Percentiles rank a stretch among this genome's conserved stretches.
These are phyloP conservation scores for Soucietia sequanensis DNA, from an alignment of 805 yeast species.

Conservation along the genomic window DNA sequence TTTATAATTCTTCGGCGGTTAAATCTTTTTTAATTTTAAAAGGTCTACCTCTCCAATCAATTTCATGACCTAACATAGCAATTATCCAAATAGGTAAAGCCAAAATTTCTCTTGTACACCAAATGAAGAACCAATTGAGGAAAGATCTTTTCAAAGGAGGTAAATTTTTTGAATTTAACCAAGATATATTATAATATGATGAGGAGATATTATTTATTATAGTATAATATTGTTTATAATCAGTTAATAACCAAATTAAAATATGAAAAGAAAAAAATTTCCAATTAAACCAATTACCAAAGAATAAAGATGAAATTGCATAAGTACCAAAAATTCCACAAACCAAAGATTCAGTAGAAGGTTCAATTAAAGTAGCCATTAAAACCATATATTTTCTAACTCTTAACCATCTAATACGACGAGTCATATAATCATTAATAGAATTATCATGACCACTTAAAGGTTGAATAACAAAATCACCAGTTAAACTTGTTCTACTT, in stretches of 20 bases:
- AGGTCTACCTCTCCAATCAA: slow-evolving; percentile 78
- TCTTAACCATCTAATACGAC: slow-evolving; percentile 83
- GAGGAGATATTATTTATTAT: slow-evolving; percentile 31
- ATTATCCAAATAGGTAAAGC: slow-evolving; percentile 83
- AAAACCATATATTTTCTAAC: slow-evolving; percentile 86
- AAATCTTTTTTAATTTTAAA: slow-evolving; percentile 71
- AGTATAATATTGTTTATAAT: slow-evolving; percentile 55
- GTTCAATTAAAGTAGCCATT: slow-evolving; percentile 81
- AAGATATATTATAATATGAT: slow-evolving; percentile 18
- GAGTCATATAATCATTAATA: slow-evolving; percentile 54
- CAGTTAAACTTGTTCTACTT: slow-evolving; percentile 74
- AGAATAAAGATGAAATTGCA: slow-evolving; percentile 50
- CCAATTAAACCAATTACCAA: slow-evolving; percentile 27
- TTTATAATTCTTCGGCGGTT: slow-evolving; percentile 63
- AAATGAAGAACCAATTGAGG: slow-evolving; percentile 35
- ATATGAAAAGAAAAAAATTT: slow-evolving; percentile 52
- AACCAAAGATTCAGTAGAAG: slow-evolving; percentile 75
- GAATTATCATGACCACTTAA: slow-evolving; percentile 38
- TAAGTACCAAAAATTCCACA: slow-evolving; percentile 66
- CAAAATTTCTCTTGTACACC: slow-evolving; percentile 69
- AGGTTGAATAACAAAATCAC: slow-evolving; percentile 81
- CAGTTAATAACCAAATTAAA: slow-evolving; percentile 61
- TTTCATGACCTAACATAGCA: slow-evolving; percentile 75
- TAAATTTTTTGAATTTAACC: slow-evolving; percentile 19
- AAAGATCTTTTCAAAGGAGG: slow-evolving; percentile 15